Evolutionary conservation across 140 eudicot genomes (phyloP).

Genomic region (Artemisia princeps): DNA sequence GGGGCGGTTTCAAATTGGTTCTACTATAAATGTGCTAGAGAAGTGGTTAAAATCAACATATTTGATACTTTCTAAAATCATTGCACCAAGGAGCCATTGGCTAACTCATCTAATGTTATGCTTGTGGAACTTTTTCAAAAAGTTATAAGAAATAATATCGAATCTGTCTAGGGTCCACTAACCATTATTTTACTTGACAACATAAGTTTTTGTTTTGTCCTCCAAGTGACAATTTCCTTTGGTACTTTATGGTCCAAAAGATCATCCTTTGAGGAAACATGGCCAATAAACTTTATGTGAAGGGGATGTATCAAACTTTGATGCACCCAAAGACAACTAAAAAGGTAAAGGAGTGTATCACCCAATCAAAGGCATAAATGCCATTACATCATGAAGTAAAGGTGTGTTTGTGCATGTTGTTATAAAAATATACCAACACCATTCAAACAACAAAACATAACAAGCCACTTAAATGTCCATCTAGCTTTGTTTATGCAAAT

Average conservation of each 20-base stretch:
- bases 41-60: too few relatives aligned
- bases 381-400: not conserved
- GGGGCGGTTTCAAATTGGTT: too few relatives aligned
- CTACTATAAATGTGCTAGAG: too few relatives aligned
- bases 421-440: too few relatives aligned
- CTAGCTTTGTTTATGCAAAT: too few relatives aligned
- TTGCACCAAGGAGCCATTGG: too few relatives aligned
- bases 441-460: too few relatives aligned
- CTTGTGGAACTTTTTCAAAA: not conserved
- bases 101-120: too few relatives aligned
- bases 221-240: constrained; percentile 13
- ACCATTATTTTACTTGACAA: constrained; percentile 2
- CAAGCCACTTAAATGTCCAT: too few relatives aligned
- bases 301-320: constrained; percentile 16
- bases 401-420: not conserved
- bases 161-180: not conserved
- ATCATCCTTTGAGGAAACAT: constrained; percentile 11
- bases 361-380: constrained; percentile 19
- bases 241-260: constrained; percentile 16
- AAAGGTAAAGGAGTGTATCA: constrained; percentile 14
- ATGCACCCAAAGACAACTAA: constrained; percentile 18
- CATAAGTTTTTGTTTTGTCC: constrained; percentile 12
- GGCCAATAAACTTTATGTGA: constrained; percentile 20
- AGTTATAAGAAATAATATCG: not conserved
- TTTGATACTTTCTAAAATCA: too few relatives aligned